Base-by-base conservation (phyloP, 2,329 filamentous ascomycete genomes). In the Penicillium sp. region DNA sequence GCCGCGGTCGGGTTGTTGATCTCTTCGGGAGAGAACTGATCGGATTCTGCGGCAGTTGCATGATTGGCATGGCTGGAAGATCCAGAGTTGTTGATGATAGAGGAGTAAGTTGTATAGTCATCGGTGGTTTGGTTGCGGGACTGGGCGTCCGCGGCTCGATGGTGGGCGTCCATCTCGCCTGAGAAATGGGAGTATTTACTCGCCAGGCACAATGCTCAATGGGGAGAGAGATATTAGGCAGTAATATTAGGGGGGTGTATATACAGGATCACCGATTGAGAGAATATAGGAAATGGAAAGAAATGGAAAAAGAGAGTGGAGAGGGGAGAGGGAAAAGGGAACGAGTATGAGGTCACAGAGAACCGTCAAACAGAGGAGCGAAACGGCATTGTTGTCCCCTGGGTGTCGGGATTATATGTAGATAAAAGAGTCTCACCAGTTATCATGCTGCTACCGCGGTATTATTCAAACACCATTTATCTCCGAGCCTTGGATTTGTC, bases 131-230 rank as follows among this genome's bases (percentile, higher is more conserved):
- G 40, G 30, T 37, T 37, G 53, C 22, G 26, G 16, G 33, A 30
- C 37, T 55, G 60, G 10, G 30, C 48, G 43, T 68, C 63, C 55
- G 53, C 58, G 45, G 52, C 56, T 57, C 45, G 49, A 59, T 64
- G 66, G 55, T 63, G 37, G 55, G 55, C 62, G 51, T 68, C 68
- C 68, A 70, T 70, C 57, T 68, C 57, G 65, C 65, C 60, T 60
- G 43, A n/a, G 22, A 28, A 30, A 14, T 11, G 46, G 26, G 28
- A 28, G 28, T 14, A 16, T 60, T 43, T 62, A 62, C 59, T 64
- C 58, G 54, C 54, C 45, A 48, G 45, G 45, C 45, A 30, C 45
- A 30, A 48, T 48, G 26, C 14, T 56, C 64, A 61, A 63, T 61
- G 6, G 4, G 14, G 28, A 19, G 61, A 43, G 19, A 57, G 55